Base-by-base conservation (phyloP, 495 filamentous ascomycete genomes). In the Talaromyces trachyspermus region DNA sequence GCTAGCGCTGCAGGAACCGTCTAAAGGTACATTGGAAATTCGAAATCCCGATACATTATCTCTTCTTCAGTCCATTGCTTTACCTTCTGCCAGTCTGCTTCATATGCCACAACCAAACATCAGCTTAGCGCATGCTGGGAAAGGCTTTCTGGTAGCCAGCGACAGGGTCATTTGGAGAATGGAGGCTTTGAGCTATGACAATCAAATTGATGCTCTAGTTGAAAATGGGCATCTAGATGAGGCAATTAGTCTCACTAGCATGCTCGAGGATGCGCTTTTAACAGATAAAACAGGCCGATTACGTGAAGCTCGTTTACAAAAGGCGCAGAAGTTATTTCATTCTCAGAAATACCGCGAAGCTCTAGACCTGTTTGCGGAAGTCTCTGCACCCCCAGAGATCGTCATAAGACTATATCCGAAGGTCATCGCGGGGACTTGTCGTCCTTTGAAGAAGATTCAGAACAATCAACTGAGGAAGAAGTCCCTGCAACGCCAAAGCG, bases 21-120 rank as follows among this genome's bases (percentile, higher is more conserved):
- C 85, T 2, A 94, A 92, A 63, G 94, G 95, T 2, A 78, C 81
- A 7, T 65, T 99, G 20, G 94, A 97, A 57, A 82, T 97, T 4
- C 76, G 92, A 12, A 99, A 97, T 56, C 94, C 92, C 0, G 86
- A 95, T 41, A 96, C 90, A 0, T 59, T 96, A 32, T 89, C 81
- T 26, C 64, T 97, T 9, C 71, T 97, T 5, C 92, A 99, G 64
- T 86, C 82, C 0, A 85, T 97, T 39, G 69, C 79, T 5, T 69
- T 99, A 14, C 84, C 88, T 1, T 82, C 78, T 6, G 92, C 92
- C 0, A 85, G 75, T 27, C 79, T 85, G 44, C 65, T 99, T 41
- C 89, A 96, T 57, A 91, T 97, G n/a, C 88, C 89, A 1, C 89
- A 92, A 47, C 89, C 94, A 1, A 95, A 86, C 35, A 85, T 89